phyloP scores from a whole-genome alignment of 2,329 filamentous ascomycete genomes.

The Hymenoscyphus occultus region DNA sequence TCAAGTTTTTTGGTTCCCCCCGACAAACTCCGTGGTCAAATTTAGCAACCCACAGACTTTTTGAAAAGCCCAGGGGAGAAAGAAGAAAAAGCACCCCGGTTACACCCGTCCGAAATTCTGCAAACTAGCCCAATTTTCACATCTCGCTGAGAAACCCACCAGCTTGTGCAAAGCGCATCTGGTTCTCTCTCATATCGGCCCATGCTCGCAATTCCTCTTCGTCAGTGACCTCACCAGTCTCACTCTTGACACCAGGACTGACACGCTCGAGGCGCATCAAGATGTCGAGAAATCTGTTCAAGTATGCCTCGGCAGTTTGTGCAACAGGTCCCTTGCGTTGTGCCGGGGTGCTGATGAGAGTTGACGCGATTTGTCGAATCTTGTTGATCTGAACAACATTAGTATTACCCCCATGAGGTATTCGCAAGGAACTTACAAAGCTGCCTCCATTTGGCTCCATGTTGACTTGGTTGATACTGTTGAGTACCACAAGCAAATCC shows the following conservation, averaged over 20 bases:
- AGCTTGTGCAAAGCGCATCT: constrained; percentile 66
- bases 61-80: neutral
- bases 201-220: constrained; percentile 74
- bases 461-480: constrained; percentile 77
- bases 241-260: constrained; percentile 43
- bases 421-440: constrained; percentile 48
- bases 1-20: neutral
- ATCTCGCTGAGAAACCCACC: constrained; percentile 49
- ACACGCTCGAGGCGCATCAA: constrained; percentile 65
- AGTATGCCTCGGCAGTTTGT: constrained; percentile 64
- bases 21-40: constrained; percentile 1
- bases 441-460: constrained; percentile 71
- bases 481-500: constrained; percentile 71
- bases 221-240: constrained; percentile 54
- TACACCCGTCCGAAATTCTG: neutral
- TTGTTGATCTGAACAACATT: constrained; percentile 59
- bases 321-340: constrained; percentile 50
- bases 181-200: constrained; percentile 76
- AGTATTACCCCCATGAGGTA: constrained; percentile 3
- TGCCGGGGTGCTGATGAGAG: constrained; percentile 63
- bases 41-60: neutral
- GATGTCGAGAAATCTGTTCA: constrained; percentile 70
- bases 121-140: neutral
- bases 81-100: neutral
- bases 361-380: constrained; percentile 79